Evolutionary conservation across 2,329 filamentous ascomycete species (phyloP).

Genomic region (Colletotrichum chrysophilum): DNA sequence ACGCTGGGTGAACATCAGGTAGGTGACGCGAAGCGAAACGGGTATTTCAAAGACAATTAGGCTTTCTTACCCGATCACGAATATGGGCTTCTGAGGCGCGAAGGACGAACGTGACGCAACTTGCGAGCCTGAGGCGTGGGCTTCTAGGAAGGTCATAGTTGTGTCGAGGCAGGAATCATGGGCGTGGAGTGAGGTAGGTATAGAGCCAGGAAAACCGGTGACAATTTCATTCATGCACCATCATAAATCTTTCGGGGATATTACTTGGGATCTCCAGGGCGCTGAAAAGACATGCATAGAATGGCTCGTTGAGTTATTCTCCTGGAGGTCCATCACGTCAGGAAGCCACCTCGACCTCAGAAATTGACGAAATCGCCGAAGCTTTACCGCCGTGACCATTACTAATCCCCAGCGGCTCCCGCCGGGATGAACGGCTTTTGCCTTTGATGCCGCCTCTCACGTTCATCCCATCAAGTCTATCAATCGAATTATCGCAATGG

Average conservation of each 20-base stretch:
- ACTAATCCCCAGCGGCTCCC: background rate
- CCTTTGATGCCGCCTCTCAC: background rate
- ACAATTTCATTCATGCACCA: fast-evolving
- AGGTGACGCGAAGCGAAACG: background rate
- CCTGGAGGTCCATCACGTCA: background rate
- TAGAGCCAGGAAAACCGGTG: background rate
- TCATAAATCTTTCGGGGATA: background rate
- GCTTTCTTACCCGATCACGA: background rate
- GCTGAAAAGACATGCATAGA: background rate
- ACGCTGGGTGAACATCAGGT: background rate
- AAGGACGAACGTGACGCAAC: background rate
- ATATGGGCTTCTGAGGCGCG: background rate
- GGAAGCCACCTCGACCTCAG: background rate
- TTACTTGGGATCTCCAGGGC: background rate
- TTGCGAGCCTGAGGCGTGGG: background rate
- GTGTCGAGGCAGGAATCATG: background rate
- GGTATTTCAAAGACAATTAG: background rate
- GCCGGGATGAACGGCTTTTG: background rate
- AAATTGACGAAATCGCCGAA: background rate
- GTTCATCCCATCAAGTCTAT: background rate
- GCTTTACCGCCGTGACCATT: background rate
- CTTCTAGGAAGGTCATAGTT: background rate
- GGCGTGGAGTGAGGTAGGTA: background rate
- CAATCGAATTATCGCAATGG: constrained; percentile 30
- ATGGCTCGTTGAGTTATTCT: background rate